Base-by-base conservation (phyloP, 495 filamentous ascomycete species). In the Parathielavia hyrcaniae region DNA sequence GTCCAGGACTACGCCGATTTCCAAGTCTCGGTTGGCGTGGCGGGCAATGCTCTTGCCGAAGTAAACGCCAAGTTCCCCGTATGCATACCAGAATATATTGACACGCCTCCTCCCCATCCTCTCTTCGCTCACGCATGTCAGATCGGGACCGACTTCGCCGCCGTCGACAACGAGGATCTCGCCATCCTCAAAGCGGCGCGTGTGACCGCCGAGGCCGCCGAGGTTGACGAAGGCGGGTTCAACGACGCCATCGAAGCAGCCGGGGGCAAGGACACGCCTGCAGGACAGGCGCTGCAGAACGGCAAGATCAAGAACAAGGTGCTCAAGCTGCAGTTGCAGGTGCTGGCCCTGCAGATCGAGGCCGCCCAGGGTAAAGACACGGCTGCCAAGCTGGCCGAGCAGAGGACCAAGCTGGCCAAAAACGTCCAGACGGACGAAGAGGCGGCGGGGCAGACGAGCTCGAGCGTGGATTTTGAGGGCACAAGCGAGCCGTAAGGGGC, bases 301-400 rank as follows among this genome's bases (percentile, higher is more conserved):
- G 77, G 77, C 57, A 80, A 80, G 66, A 80, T 78, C 60, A 77
- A 77, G 71, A 80, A 80, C 68, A 80, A 80, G 71, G 75, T 80
- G 46, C 67, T 80, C 39, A 80, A 80, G 68, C 66, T 80, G 43
- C 72, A 73, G 53, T 66, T 75, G 30, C 66, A 73, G 46, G 68
- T 72, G 12, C 43, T 74, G 52, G 55, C 41, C 10, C 59, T 75
- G 17, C 50, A 66, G 61, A 68, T 74, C 40, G 60, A 70, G 45
- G 61, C 65, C 32, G 75, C 75, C 5, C 67, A 73, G 64, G 67
- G 73, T 34, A 56, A 61, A 46, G 70, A 75, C 35, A 67, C 64
- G 35, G 19, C 64, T 14, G 64, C 59, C 7, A 67, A 75, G 64
- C 58, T 77, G 35, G 60, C 64, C 3, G 57, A 62, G 40, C 66